phyloP scores from a whole-genome alignment of 257 asterid genomes.

The Avicennia marina region DNA sequence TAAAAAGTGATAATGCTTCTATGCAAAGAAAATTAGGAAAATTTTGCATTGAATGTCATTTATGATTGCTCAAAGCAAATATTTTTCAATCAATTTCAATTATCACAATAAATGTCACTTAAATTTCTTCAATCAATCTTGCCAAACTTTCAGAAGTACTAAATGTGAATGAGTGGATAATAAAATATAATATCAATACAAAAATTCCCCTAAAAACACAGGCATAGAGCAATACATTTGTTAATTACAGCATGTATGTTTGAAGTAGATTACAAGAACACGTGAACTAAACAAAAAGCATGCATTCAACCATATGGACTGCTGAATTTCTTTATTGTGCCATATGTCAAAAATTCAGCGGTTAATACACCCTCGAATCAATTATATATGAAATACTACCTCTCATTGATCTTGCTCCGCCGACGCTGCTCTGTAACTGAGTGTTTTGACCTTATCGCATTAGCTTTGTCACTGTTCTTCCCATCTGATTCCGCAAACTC shows the following conservation, averaged over 20 bases:
- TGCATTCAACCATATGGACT: too few species aligned
- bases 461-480: constrained; percentile 52
- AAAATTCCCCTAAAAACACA: neutral
- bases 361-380: too few species aligned
- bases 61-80: neutral
- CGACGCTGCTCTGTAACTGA: constrained; percentile 70
- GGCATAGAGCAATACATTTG: neutral
- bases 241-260: neutral
- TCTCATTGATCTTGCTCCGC: constrained; percentile 68
- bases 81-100: neutral
- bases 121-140: neutral
- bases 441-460: constrained; percentile 56
- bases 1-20: too few species aligned
- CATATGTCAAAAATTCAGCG: too few species aligned
- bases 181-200: neutral
- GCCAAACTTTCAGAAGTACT: neutral
- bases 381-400: constrained; percentile 20
- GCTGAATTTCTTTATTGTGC: too few species aligned
- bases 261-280: too few species aligned
- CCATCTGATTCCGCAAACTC: constrained; percentile 44
- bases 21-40: too few species aligned
- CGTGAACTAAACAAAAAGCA: too few species aligned
- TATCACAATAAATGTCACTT: neutral
- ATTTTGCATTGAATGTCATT: too few species aligned
- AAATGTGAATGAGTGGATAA: neutral